Base-by-base conservation (phyloP, 768 basidiomycete species). In the Porphyrellus cyaneotinctus region DNA sequence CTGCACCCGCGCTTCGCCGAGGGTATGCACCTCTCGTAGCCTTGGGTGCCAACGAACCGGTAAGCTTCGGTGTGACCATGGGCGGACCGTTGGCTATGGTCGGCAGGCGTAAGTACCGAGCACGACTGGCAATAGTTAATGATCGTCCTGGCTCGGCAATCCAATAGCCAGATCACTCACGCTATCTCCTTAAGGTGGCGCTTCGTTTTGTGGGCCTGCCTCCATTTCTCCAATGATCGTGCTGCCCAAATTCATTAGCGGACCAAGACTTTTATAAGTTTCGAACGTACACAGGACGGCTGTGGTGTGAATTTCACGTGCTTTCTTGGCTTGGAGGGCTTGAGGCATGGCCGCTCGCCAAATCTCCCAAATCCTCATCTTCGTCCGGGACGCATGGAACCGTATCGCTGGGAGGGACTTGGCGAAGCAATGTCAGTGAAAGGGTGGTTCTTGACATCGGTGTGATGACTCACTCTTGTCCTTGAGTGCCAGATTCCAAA, bases 351-450 rank as follows among this genome's bases (percentile, higher is more conserved):
- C 79, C 44, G 75, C 76, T 43, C 79, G 74, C 91, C 91, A 91
- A 28, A 68, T 72, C 28, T 74, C 69, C 81, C 88, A 89, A 52
- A 75, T 78, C 57, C 78, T 82, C 8, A 69, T 67, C 68, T 87
- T 90, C 32, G 77, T 64, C 54, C 79, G 76, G 18, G 72, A 78
- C 1, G 85, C 81, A 67, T 85, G 77, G 66, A 92, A 89, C 26
- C 81, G 82, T 52, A 94, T 81, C 10, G 91, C 91, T 22, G 90
- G 89, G 11, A 90, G 72, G 15, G 86, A 83, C 88, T 92, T 57
- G 31, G 47, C 18, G n/a, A 32, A 56, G 35, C 26, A 4, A 38
- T 44, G 43, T 63, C 32, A 64, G 49, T 47, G 42, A 44, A 33
- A 38, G 38, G 23, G 37, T 36, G n/a, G 12, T 23, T 49, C 28